These are phyloP conservation scores for Margaritispora aquatica DNA, from an alignment of 495 filamentous ascomycete species.

Conservation along the genomic window DNA sequence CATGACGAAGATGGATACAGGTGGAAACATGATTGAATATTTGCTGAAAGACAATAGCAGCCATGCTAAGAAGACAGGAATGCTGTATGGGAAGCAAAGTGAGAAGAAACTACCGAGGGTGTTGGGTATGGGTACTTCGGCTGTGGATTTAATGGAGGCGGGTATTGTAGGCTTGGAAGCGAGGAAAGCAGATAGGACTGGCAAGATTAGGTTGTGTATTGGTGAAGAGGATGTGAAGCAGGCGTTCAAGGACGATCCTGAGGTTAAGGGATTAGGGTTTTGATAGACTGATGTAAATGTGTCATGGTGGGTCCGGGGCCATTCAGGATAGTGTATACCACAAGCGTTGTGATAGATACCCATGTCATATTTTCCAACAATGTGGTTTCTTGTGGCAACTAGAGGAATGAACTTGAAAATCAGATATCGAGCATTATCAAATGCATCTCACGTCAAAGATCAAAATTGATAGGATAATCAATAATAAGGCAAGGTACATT, in stretches of 20 bases:
- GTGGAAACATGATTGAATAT: slow-evolving; percentile 17
- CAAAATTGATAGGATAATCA: no score
- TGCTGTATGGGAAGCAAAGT: not conserved
- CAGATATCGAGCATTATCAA: no score
- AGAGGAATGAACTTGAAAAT: not conserved
- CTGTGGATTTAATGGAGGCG: slow-evolving; percentile 76
- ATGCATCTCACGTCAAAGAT: not conserved
- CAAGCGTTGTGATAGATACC: no score
- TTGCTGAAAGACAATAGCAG: slow-evolving; percentile 9
- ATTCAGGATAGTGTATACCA: no score
- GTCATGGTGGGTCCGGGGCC: no score
- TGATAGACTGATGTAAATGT: slow-evolving; percentile 10
- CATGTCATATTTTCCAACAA: no score
- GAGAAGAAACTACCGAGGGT: slow-evolving; percentile 43
- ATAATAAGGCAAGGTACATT: no score
- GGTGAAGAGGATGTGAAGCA: slow-evolving; percentile 83
- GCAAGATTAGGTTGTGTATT: slow-evolving; percentile 78
- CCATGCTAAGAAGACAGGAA: not conserved
- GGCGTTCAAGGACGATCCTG: slow-evolving; percentile 82
- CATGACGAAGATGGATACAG: slow-evolving; percentile 53
- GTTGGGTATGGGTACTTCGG: slow-evolving; percentile 61
- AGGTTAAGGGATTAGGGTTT: slow-evolving; percentile 62
- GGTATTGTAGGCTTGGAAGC: slow-evolving; percentile 80
- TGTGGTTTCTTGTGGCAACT: no score
- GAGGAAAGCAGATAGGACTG: slow-evolving; percentile 71